phyloP scores from a whole-genome alignment of 768 basidiomycete genomes.

The Serendipita sp. region DNA sequence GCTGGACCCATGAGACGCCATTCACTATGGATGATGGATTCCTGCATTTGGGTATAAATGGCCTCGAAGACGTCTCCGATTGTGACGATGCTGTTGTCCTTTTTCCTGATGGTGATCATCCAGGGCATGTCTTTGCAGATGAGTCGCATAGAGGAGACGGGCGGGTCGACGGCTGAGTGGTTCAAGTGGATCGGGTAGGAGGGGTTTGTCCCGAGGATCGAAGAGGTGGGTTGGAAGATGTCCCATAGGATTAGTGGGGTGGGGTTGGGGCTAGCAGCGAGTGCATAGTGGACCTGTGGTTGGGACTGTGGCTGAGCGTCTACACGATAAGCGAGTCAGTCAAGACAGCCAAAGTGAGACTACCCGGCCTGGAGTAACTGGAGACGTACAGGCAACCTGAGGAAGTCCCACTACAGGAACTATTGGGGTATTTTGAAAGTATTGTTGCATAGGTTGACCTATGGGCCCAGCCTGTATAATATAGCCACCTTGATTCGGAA shows the following conservation, averaged over 20 bases:
- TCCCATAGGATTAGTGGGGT: background rate
- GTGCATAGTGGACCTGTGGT: background rate
- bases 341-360: background rate
- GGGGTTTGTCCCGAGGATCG: background rate
- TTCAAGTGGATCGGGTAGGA: background rate
- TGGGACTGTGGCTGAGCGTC: background rate
- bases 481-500: background rate
- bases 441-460: background rate
- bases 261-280: background rate
- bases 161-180: background rate
- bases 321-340: background rate
- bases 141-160: background rate
- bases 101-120: conserved; percentile 5
- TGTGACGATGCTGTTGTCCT: conserved; percentile 1
- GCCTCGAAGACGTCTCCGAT: conserved; percentile 36
- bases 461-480: background rate
- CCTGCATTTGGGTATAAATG: conserved; percentile 34
- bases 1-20: conserved; percentile 14
- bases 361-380: too few species aligned
- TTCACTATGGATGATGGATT: conserved; percentile 31
- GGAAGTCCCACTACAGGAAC: background rate
- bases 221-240: background rate
- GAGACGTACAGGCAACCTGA: background rate
- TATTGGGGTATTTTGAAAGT: background rate
- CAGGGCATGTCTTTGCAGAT: conserved; percentile 4